These are phyloP conservation scores for Aspergillus luchuensis DNA, from an alignment of 2,329 filamentous ascomycete genomes.

Conservation along the genomic window DNA sequence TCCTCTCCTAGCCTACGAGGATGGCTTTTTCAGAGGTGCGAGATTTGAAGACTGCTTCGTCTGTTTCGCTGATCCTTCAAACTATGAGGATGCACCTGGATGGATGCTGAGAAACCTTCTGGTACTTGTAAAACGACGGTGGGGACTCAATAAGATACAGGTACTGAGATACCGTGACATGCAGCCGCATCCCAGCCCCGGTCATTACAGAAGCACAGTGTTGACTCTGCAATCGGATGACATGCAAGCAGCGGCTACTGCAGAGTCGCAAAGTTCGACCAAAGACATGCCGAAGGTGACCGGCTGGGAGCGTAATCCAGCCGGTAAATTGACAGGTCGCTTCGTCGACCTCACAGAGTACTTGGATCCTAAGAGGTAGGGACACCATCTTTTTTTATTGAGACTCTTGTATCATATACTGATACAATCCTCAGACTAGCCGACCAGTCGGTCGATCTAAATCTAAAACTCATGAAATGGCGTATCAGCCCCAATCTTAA, in stretches of 20 bases:
- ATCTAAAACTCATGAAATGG: slow-evolving; percentile 99
- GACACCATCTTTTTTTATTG: neutral
- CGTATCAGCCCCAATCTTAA: slow-evolving; percentile 86
- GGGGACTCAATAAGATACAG: slow-evolving; percentile 73
- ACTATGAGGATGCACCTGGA: slow-evolving; percentile 80
- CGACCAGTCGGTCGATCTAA: slow-evolving; percentile 92
- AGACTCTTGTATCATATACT: neutral
- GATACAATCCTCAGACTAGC: slow-evolving; percentile 58
- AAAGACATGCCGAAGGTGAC: slow-evolving; percentile 78
- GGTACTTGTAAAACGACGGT: slow-evolving; percentile 79
- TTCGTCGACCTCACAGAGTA: slow-evolving; percentile 85
- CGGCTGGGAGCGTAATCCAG: slow-evolving; percentile 86
- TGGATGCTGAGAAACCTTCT: slow-evolving; percentile 93
- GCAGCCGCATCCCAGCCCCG: slow-evolving; percentile 70
- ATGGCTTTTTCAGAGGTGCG: slow-evolving; percentile 78
- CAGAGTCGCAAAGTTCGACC: slow-evolving; percentile 12
- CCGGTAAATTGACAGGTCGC: slow-evolving; percentile 75
- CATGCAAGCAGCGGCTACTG: slow-evolving; percentile 34
- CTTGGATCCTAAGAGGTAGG: slow-evolving; percentile 76
- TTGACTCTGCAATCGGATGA: slow-evolving; percentile 59
- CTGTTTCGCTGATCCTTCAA: slow-evolving; percentile 89
- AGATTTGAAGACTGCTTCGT: slow-evolving; percentile 76
- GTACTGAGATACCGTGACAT: slow-evolving; percentile 89
- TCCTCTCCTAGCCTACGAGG: slow-evolving; percentile 75
- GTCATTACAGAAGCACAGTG: slow-evolving; percentile 79